Base-by-base conservation (phyloP, 331 rosid genomes). In the Quercus tomentella region DNA sequence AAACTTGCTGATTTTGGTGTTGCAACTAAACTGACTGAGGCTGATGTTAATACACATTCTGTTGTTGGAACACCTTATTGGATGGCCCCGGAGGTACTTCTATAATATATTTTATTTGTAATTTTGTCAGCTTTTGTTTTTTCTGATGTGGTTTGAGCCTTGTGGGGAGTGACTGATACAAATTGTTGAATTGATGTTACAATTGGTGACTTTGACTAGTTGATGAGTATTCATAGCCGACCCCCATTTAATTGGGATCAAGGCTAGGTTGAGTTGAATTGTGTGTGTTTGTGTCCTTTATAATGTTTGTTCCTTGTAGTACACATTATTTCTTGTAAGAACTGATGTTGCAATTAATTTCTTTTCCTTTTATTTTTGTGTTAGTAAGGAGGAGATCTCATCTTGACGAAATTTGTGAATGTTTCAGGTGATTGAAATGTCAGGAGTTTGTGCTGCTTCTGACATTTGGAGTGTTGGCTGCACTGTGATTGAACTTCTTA, bases 401-500 rank as follows among this genome's bases (percentile, higher is more conserved):
- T n/a, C 52, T 69, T 57, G 84, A 84, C 77, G 76, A 70, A 76
- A 74, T 72, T 74, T 58, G 66, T 78, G 37, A 63, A 73, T 54
- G 78, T 87, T 89, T 75, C 92, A 96, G 99, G 99, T 96, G 75
- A 96, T 96, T 83, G 99, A 96, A 86, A 96, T 96, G 99, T 90
- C 99, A 0, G 99, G 99, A 78, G 99, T 96, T 77, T 96, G 99
- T 80, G 99, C 99, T 76, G 99, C 99, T 90, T 96, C 99, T 49
- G 99, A 96, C 87, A 93, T 96, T 83, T 96, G 99, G 99, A 96
- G 99, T 82, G 99, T 96, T 77, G 99, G 99, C 70, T 96, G 99
- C 85, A 96, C 99, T 2, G 99, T 96, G 77, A 96, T 96, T 78
- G 99, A 96, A 83, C 97, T 96, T 77, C 99, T 96, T 86, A 93